These are phyloP conservation scores for Achaetomium macrosporum DNA, from an alignment of 2,329 filamentous ascomycete genomes.

Conservation along the genomic window DNA sequence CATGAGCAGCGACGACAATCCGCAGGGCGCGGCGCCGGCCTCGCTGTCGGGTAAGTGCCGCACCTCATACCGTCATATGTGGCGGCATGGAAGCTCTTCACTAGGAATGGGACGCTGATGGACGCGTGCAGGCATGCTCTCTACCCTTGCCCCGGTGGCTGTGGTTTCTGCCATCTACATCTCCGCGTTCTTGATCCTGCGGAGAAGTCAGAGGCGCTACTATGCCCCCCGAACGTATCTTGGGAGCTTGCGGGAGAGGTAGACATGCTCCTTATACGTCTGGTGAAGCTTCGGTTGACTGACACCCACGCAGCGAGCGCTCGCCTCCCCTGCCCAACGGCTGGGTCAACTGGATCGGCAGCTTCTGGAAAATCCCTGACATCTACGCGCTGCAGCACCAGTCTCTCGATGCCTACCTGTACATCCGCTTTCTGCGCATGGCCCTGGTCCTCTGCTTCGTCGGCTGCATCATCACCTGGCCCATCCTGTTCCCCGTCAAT, in stretches of 20 bases:
- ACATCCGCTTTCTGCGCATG: constrained; percentile 81
- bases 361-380: constrained; percentile 65
- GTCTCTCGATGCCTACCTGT: constrained; percentile 86
- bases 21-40: background rate
- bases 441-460: constrained; percentile 71
- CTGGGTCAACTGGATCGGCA: constrained; percentile 60
- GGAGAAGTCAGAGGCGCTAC: constrained; percentile 40
- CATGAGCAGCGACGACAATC: constrained; percentile 9
- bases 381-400: constrained; percentile 82
- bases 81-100: background rate
- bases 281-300: background rate
- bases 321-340: constrained; percentile 55
- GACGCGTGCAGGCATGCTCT: constrained; percentile 33
- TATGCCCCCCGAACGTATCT: constrained; percentile 48
- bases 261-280: background rate
- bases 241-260: constrained; percentile 40
- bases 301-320: constrained; percentile 40
- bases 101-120: constrained; percentile 1
- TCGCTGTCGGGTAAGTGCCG: constrained; percentile 21
- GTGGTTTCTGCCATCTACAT: constrained; percentile 37
- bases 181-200: constrained; percentile 40
- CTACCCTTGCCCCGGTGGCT: constrained; percentile 37
- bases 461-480: constrained; percentile 79
- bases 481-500: constrained; percentile 80
- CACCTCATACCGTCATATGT: background rate